Base-by-base conservation (phyloP, 140 eudicot genomes). In the Bidens hawaiensis region DNA sequence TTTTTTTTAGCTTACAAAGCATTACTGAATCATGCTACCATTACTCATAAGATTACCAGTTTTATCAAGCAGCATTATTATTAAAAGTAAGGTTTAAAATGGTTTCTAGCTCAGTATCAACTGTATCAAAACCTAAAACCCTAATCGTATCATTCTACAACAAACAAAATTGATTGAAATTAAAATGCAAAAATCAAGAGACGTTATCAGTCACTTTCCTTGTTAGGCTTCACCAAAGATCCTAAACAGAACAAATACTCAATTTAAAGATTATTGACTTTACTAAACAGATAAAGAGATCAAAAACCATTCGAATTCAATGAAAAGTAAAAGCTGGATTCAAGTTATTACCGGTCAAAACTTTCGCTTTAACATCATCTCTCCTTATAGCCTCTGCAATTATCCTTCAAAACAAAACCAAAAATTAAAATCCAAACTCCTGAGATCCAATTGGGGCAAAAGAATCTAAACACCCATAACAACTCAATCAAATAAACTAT, bases 331-430 rank as follows among this genome's bases (percentile, higher is more conserved):
- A 53, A 51, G 33, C 16, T 46, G 47, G 57, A 66, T n/a, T 33
- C 36, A 22, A 34, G 18, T 68, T 5, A 53, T 64, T 73, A 91
- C 98, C 98, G 26, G 89, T 82, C 52, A 91, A 65, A 54, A 91
- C 98, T 55, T 84, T 50, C 42, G 98, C 98, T 65, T 84, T 84
- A 2, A 91, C 96, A 72, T 91, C 96, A 36, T 91, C 81, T 64
- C 96, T 87, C 58, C 77, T 74, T 77, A 63, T 74, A 55, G 98
- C 98, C 79, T 87, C 95, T 3, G 67, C 63, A 49, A 75, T 80
- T 82, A 77, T 78, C 85, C 78, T 66, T 74, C 54, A 91, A 19
- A n/a, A 43, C 40, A 36, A 33, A 70, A 57, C 24, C 21, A 52
- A 46, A 48, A 15, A 52, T 27, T 43, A 17, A 3, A 33, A n/a